Base-by-base conservation (phyloP, 805 yeast genomes). In the Candida dendrica region DNA sequence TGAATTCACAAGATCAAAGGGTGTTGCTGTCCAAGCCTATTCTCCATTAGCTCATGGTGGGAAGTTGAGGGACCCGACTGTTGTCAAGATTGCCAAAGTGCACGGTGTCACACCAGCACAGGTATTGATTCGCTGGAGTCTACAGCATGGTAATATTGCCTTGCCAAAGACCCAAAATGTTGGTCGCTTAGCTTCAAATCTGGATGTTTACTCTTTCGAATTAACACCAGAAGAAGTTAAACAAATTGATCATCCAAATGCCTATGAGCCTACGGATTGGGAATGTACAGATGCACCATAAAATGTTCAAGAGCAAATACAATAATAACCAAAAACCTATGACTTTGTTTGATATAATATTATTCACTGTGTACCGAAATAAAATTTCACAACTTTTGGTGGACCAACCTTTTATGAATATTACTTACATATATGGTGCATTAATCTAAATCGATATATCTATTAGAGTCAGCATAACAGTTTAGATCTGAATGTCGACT, bases 201-300 rank as follows among this genome's bases (percentile, higher is more conserved):
- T 54, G 40, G 55, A 52, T 34, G 52, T 51, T 8, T 75, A 65
- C 52, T 66, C 65, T 17, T 80, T 81, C 48, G 69, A 65, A 37
- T 49, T 77, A 33, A 55, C 64, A 1, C 56, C 53, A 2, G 66
- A 60, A 15, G 79, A 77, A 32, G 60, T 74, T 44, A 46, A 53
- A 14, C 38, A 45, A 17, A 44, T 77, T 37, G 74, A 69, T 42
- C 79, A 75, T 44, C 81, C 82, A 0, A 58, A 68, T 3, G 76
- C 74, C 1, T 78, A 82, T 49, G 86, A 80, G 46, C 86, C 87
- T 10, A 79, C 87, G 1, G 88, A 81, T 37, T 82, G 88, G 88
- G 88, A 81, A 30, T 30, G 36, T 24, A 38, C 35, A 17, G 27
- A 30, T 19, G 32, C 33, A 10, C 34, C 34, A 31, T 31, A 16